Evolutionary conservation across 306 rosid genomes (phyloP), one percentile per base, ranked within the genome.

Genomic region (Gastrolobium villosum): DNA sequence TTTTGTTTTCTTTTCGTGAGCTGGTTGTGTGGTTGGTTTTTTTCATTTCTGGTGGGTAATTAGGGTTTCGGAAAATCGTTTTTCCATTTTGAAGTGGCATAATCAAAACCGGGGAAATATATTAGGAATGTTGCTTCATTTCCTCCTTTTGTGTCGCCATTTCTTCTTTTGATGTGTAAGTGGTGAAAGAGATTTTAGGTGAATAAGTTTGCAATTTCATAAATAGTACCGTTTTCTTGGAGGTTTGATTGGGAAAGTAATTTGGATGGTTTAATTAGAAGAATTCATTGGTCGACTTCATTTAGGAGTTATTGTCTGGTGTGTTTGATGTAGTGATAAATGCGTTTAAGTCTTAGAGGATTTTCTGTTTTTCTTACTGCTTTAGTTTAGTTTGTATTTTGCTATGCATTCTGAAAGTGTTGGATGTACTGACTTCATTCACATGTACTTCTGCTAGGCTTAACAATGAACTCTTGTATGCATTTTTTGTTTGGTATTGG

Each of bases 161-260:
- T 61, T 75, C 3, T 69, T 63, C 71, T 53, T 53, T 46, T 56
- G 41, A 15, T 34, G 36, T 57, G 35, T 14, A 8, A n/a, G 55
- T 55, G 65, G 20, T 49, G 13, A 3, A 69, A 59, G 54, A 68
- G 26, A 60, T 45, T 75, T 70, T 20, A 70, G 14, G 36, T 35
- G 49, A 37, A 55, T 26, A 54, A 56, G 53, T 6, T 75, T 35
- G 37, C 43, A 10, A 65, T 36, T 20, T 65, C 2, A 7, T 48
- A 14, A 55, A 5, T 6, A 34, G 7, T 64, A 26, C 41, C 34
- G 6, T 35, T n/a, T 54, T 31, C 43, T 32, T 55, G 41, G 52
- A 49, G 20, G 50, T 78, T 83, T 56, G 5, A 55, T 46, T 72
- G 57, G 46, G 37, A 15, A 56, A 11, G 13, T 56, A 72, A 45